Evolutionary conservation across 2,329 filamentous ascomycete genomes (phyloP), one percentile per base, ranked within the genome.

Genomic region (Fusarium nanum): DNA sequence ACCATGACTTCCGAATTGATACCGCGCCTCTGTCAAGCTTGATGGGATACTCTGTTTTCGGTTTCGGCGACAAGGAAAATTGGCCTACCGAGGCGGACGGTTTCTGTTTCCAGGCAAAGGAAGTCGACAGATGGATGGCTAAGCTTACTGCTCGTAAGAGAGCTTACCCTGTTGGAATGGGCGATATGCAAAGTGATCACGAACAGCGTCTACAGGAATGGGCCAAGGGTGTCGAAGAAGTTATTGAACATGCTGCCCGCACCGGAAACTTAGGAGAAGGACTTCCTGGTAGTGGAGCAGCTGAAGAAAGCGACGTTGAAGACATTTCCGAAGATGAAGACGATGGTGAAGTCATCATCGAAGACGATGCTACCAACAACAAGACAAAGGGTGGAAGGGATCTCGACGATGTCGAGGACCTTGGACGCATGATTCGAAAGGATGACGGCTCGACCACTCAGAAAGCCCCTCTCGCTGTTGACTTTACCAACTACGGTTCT

Each of bases 81-180:
- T 99, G 96, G 95, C 93, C 94, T 1, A 93, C 91, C 0, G 94
- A 97, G 80, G 88, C 91, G 63, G 92, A 96, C 73, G 95, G 95
- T 0, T 99, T 94, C 81, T 98, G 95, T 78, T 94, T 93, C 67
- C 95, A 98, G 78, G 95, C 95, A 3, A 92, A 91, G 76, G 91
- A 97, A 72, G 85, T 97, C 5, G 95, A 99, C 78, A 94, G 90
- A 78, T 98, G 96, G 95, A 93, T 99, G 92, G 94, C 95, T n/a
- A 97, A 94, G 77, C 82, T 99, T 75, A 97, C 94, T 0, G 91
- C 88, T 3, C 88, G 91, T 67, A 97, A 95, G 81, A 87, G 94
- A 76, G 94, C 93, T 1, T 98, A 92, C 75, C 95, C 95, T 0
- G 83, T 98, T 9, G 96, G 96, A 7, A 91, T 95, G 85, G 93